Conservation (phyloP, 2,329 filamentous ascomycete species). For the Didymella exigua region DNA sequence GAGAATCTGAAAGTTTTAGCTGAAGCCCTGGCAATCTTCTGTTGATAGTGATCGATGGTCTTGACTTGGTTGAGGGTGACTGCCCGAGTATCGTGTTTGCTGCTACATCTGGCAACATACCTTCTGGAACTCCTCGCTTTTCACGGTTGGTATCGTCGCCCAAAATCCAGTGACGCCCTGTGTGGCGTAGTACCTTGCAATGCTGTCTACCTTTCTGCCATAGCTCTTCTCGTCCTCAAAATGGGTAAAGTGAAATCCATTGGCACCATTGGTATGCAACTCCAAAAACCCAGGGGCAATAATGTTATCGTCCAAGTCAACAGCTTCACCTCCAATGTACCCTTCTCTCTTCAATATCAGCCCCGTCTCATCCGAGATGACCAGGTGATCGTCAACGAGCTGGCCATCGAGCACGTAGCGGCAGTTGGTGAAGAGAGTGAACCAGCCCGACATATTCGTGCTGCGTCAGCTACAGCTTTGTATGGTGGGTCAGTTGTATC, state of each 20-base stretch:
- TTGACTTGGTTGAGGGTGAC: not conserved
- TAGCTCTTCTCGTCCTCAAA: conserved; percentile 53
- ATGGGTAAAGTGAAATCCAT: conserved; percentile 62
- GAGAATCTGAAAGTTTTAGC: conserved; percentile 50
- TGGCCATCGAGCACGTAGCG: conserved; percentile 52
- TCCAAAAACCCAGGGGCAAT: conserved; percentile 62
- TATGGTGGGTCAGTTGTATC: not conserved
- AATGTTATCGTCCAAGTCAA: conserved; percentile 58
- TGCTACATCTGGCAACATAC: conserved; percentile 23
- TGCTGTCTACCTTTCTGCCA: conserved; percentile 51
- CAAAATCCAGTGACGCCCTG: conserved; percentile 62
- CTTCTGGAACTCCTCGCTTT: conserved; percentile 53
- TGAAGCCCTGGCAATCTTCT: not conserved
- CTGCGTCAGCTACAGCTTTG: conserved; percentile 4
- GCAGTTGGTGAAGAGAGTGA: conserved; percentile 55
- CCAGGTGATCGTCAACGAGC: conserved; percentile 52
- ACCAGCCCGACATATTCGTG: conserved; percentile 49
- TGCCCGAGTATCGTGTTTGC: not conserved
- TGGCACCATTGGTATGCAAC: conserved; percentile 60
- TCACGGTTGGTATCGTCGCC: conserved; percentile 60
- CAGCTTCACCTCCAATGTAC: conserved; percentile 52
- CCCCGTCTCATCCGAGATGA: conserved; percentile 54
- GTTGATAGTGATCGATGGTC: too few relatives aligned
- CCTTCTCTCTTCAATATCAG: conserved; percentile 51
- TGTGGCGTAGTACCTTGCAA: conserved; percentile 56